These are phyloP conservation scores for Candida qinlingensis DNA, from an alignment of 805 yeast species.

Conservation along the genomic window DNA sequence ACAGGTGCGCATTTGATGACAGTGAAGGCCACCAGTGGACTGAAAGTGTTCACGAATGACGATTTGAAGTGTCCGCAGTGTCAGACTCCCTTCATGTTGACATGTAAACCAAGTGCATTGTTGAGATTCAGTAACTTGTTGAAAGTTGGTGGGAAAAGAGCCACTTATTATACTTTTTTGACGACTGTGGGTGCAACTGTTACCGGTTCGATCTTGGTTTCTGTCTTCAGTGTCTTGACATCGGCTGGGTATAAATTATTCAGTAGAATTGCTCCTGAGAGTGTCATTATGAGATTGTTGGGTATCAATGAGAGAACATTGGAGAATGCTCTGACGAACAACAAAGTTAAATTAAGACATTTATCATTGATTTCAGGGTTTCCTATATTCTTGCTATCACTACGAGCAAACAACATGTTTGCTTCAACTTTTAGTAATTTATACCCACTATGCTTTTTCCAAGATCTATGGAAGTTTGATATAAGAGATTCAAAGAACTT, in stretches of 20 bases:
- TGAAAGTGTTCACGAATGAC: constrained; percentile 3
- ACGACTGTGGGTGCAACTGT: constrained; percentile 15
- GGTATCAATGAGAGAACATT: constrained; percentile 18
- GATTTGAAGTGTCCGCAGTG: constrained; percentile 35
- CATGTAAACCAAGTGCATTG: constrained; percentile 16
- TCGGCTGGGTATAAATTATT: constrained; percentile 28
- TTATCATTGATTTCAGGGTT: constrained; percentile 22
- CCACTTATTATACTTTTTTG: constrained; percentile 5
- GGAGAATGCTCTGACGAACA: constrained; percentile 12
- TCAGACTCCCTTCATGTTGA: constrained; percentile 26
- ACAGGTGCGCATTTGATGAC: background rate
- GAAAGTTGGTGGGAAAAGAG: constrained; percentile 11
- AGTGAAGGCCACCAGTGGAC: constrained; percentile 3
- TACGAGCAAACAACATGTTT: constrained; percentile 16
- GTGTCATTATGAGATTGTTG: constrained; percentile 28
- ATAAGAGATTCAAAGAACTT: constrained; percentile 11
- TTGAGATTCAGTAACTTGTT: constrained; percentile 12
- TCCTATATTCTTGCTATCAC: constrained; percentile 26
- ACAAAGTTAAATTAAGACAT: constrained; percentile 8
- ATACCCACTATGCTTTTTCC: constrained; percentile 21
- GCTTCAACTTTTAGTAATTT: constrained; percentile 7
- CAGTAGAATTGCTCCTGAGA: constrained; percentile 26
- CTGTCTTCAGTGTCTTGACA: constrained; percentile 17
- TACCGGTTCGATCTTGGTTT: constrained; percentile 20
- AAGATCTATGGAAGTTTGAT: background rate